Base-by-base conservation (phyloP, 2,329 filamentous ascomycete species). In the Alternaria triticimaculans region DNA sequence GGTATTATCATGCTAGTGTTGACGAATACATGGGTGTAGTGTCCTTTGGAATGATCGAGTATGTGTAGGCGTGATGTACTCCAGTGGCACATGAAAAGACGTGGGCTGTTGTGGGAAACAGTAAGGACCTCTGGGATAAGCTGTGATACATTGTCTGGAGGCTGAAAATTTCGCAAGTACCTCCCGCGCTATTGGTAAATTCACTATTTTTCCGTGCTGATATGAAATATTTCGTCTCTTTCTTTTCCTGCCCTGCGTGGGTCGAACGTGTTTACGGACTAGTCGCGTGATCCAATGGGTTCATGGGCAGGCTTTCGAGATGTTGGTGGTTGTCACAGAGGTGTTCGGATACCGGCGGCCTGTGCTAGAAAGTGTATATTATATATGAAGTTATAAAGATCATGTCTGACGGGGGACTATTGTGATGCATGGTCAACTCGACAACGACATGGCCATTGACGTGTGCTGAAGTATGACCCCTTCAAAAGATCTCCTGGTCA, bases 401-500 rank as follows among this genome's bases (percentile, higher is more conserved):
- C 21, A 23, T 3, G 7, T 46, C 21, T 3, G 12, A 18, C 11
- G 18, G 1, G 9, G 0, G 12, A 23, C 9, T 8, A 4, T 5
- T 3, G 20, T 23, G 6, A 37, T 4, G 12, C 7, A 12, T 2
- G 14, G 3, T 2, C 10, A 8, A 21, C 10, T 6, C 11, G 14
- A 10, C 0, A 18, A 9, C 2, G n/a, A 33, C 6, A 5, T 0
- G 7, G 15, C 10, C 11, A 30, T 3, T 14, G 3, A 21, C 9
- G 6, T 4, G 3, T 20, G 8, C 21, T 23, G 12, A n/a, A 1
- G 5, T 14, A 25, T 3, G 14, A 12, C 12, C 14, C 7, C 2
- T 21, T 25, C 60, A 76, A 30, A 72, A 78, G 21, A 78, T 78
- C 67, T 77, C 60, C 58, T 77, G 75, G 55, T 76, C 76, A 54